Evolutionary conservation across 2,329 filamentous ascomycete genomes (phyloP).

Genomic region (Alternaria tenuissima): DNA sequence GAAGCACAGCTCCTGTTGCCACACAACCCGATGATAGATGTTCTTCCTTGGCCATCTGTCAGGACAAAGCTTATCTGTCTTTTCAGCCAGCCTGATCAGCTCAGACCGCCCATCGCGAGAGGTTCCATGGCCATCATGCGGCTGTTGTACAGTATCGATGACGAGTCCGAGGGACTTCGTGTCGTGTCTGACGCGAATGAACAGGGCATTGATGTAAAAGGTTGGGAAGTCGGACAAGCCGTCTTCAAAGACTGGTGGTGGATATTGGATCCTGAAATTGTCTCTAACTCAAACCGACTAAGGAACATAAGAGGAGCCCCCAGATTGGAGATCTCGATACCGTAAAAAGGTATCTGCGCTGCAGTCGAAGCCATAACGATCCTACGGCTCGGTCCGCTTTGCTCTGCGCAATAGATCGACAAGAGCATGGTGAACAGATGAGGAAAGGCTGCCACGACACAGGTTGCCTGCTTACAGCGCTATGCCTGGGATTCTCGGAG

Average conservation of each 20-base stretch:
- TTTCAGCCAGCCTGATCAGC: background rate
- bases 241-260: background rate
- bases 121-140: background rate
- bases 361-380: background rate
- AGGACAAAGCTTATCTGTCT: slow-evolving; percentile 2
- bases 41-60: background rate
- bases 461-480: no score
- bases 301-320: background rate
- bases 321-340: background rate
- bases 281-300: background rate
- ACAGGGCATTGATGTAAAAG: background rate
- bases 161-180: background rate
- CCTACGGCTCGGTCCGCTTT: background rate
- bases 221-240: background rate
- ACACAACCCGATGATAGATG: background rate
- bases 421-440: no score
- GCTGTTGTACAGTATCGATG: background rate
- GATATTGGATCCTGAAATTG: background rate
- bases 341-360: background rate
- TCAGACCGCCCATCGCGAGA: background rate
- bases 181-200: background rate
- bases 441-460: no score
- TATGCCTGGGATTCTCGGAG: no score
- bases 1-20: background rate
- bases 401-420: background rate